Conservation (phyloP, 495 filamentous ascomycete species). For the Astrothelium macrocarpum region DNA sequence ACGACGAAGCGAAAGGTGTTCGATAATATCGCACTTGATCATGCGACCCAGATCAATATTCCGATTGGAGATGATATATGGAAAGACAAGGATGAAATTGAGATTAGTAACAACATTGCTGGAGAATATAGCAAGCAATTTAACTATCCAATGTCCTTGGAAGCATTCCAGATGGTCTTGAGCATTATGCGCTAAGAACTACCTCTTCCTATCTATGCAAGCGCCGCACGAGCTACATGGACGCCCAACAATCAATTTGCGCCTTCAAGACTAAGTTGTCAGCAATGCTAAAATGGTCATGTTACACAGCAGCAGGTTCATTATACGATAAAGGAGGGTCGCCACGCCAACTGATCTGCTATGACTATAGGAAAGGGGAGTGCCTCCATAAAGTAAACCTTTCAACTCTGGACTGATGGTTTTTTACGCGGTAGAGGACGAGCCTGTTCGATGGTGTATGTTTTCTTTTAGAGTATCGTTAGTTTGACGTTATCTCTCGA, state of each 20-base stretch:
- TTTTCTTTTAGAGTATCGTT: too few relatives aligned
- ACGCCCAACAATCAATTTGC: neutral
- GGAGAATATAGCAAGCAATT: neutral
- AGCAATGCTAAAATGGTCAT: neutral
- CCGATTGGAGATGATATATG: neutral
- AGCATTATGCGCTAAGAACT: neutral
- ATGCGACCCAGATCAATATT: neutral
- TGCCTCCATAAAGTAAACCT: too few relatives aligned
- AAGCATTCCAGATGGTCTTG: neutral
- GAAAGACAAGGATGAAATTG: neutral
- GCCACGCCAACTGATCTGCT: neutral
- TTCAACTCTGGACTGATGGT: too few relatives aligned
- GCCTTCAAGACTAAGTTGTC: neutral
- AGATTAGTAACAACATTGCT: slow-evolving; percentile 7
- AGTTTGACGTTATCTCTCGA: too few relatives aligned
- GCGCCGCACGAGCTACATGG: too few relatives aligned
- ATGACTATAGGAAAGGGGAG: too few relatives aligned
- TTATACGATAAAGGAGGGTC: neutral
- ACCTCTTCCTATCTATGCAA: neutral
- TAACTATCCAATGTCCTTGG: neutral
- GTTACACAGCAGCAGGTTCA: neutral
- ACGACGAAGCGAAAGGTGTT: neutral
- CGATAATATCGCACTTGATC: neutral
- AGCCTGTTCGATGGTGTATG: too few relatives aligned
- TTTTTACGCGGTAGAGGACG: too few relatives aligned